These are phyloP conservation scores for Apiospora koreana DNA, from an alignment of 2,329 filamentous ascomycete species.

Conservation along the genomic window DNA sequence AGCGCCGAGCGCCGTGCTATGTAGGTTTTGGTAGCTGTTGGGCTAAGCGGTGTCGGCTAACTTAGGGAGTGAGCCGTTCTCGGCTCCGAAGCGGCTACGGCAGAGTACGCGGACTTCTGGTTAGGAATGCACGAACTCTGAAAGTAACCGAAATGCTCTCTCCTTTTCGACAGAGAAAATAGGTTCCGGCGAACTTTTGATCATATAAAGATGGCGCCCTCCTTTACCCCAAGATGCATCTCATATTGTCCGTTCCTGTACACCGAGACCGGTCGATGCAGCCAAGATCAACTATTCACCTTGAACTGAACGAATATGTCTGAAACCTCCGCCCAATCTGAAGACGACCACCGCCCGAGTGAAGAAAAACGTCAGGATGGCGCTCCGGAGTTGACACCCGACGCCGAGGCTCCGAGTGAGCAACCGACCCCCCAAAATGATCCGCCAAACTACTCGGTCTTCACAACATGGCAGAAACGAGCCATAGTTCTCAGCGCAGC, in stretches of 20 bases:
- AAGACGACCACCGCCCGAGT: neutral
- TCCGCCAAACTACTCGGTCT: slow-evolving; percentile 20
- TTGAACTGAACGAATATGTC: neutral
- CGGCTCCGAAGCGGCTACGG: slow-evolving; percentile 14
- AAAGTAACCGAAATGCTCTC: slow-evolving; percentile 4
- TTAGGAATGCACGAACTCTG: neutral
- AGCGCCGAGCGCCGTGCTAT: neutral
- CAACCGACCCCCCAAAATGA: neutral
- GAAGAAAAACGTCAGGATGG: neutral
- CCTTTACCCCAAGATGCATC: neutral
- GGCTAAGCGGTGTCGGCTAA: neutral
- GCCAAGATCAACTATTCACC: neutral
- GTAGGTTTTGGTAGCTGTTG: neutral
- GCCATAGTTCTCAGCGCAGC: slow-evolving; percentile 31
- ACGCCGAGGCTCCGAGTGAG: slow-evolving; percentile 14
- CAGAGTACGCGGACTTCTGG: neutral
- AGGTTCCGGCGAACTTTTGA: neutral
- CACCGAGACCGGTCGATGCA: neutral
- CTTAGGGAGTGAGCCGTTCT: slow-evolving; percentile 8
- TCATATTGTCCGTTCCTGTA: neutral
- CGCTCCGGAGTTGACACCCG: neutral
- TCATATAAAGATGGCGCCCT: neutral
- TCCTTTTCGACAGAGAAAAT: neutral
- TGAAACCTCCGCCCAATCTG: neutral
- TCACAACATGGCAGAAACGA: slow-evolving; percentile 30